phyloP scores from a whole-genome alignment of 768 basidiomycete species.

The Leccinum variicolor region DNA sequence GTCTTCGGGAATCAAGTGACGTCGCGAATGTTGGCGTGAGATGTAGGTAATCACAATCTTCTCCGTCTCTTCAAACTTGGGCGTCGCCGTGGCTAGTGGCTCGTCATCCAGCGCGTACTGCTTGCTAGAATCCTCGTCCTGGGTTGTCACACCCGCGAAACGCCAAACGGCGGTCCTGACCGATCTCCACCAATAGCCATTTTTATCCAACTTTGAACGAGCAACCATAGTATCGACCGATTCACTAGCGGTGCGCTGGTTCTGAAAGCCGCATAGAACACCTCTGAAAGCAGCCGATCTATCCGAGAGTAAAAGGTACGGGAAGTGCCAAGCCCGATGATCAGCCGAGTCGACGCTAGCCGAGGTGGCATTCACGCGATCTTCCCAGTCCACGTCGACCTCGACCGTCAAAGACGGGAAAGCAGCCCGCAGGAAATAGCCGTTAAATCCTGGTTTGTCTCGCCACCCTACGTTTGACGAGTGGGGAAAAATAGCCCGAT shows the following conservation, averaged over 20 bases:
- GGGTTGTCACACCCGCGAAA: constrained; percentile 53
- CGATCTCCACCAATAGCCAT: constrained; percentile 77
- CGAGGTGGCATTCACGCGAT: constrained; percentile 43
- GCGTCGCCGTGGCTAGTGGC: neutral
- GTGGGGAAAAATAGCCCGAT: constrained; percentile 72
- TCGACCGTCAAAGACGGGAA: constrained; percentile 74
- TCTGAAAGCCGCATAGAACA: constrained; percentile 53
- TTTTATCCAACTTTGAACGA: constrained; percentile 30
- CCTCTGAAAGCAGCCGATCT: constrained; percentile 77
- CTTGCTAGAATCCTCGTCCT: constrained; percentile 26
- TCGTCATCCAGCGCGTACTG: neutral
- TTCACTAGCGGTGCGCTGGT: constrained; percentile 70
- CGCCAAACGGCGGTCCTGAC: constrained; percentile 60
- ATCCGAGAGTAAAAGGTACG: constrained; percentile 65
- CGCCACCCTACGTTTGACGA: constrained; percentile 60
- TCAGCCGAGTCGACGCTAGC: constrained; percentile 15
- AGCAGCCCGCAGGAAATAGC: constrained; percentile 69
- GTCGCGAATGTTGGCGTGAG: constrained; percentile 54
- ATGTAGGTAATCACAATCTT: constrained; percentile 71
- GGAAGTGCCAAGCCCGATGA: constrained; percentile 66
- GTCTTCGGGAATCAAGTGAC: constrained; percentile 52
- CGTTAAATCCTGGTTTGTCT: constrained; percentile 75
- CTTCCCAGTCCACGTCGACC: constrained; percentile 65
- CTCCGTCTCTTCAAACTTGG: constrained; percentile 39
- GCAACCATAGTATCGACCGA: constrained; percentile 53